Evolutionary conservation across 305 asterid species (phyloP), one percentile per base, ranked within the genome.

Genomic region (Solanum hybrid): DNA sequence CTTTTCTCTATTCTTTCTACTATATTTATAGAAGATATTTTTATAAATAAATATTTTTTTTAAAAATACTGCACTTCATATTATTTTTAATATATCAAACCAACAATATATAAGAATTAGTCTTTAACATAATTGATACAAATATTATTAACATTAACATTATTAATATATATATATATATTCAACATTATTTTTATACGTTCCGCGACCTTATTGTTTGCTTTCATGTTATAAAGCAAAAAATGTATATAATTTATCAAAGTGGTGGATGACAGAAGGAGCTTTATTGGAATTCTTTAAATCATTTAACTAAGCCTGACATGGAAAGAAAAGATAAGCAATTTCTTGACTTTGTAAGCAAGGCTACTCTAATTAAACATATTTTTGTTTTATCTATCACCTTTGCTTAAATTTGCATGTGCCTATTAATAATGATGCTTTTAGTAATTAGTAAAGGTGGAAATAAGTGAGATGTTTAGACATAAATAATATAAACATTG

Each of bases 201-300:
- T 29, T 29, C 31, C 31, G 2, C 31, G 31, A 29, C 31, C 31
- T 29, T 29, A 29, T 29, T 29, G 31, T 29, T 29, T 29, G 31
- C 31, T 29, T 29, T 29, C 14, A 24, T 75, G 22, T 69, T 64
- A 46, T 29, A 38, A 46, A 17, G 73, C 6, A 46, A 82, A 42
- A 16, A 82, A 20, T 29, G 31, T 29, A 29, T 29, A 27, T 84
- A 56, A 42, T 82, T 26, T 27, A 38, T 87, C 24, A 38, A 42
- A 87, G 20, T 20, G 14, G 40, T 29, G 91, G 69, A 27, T 87
- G 91, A 66, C 91, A 79, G 88, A 46, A 87, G 88, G 88, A 66
- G 17, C 40, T 77, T 64, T 27, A 73, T 22, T 7, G 16, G 87
- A 17, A 2, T 46, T 40, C 37, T 69, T 26, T 42, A 79, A 79